phyloP scores from a whole-genome alignment of 129 eudicot species.

The Artemisia tridentata region DNA sequence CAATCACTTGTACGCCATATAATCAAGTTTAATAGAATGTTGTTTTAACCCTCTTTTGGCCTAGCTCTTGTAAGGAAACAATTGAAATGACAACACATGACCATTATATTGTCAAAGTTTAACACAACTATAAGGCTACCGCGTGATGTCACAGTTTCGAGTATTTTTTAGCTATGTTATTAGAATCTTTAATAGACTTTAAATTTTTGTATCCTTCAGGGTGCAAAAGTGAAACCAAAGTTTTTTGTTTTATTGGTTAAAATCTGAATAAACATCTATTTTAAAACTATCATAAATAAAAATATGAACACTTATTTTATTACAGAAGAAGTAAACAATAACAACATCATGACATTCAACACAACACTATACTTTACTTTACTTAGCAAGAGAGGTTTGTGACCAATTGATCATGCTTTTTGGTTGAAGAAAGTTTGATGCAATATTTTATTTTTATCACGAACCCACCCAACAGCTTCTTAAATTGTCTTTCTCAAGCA shows the following conservation, averaged over 20 bases:
- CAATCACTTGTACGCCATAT: not conserved
- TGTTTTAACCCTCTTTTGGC: not conserved
- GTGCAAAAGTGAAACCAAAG: no score
- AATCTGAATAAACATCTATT: no score
- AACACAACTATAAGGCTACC: not conserved
- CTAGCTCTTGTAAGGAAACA: not conserved
- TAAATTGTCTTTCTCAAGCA: not conserved
- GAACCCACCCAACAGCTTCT: slow-evolving; percentile 13
- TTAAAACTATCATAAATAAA: no score
- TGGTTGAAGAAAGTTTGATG: not conserved
- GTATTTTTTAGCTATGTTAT: no score
- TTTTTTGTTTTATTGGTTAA: no score
- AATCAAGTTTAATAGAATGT: not conserved
- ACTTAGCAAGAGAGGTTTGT: slow-evolving; percentile 20
- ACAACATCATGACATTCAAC: not conserved
- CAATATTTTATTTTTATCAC: not conserved
- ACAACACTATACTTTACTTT: not conserved
- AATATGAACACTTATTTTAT: not conserved
- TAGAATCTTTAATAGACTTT: no score
- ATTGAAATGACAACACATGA: not conserved
- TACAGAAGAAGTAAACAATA: not conserved
- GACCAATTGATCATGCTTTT: slow-evolving; percentile 18
- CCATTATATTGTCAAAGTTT: not conserved
- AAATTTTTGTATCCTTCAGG: no score
- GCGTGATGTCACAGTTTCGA: not conserved